phyloP scores from a whole-genome alignment of 2,329 filamentous ascomycete genomes.

The Fusarium sp. region DNA sequence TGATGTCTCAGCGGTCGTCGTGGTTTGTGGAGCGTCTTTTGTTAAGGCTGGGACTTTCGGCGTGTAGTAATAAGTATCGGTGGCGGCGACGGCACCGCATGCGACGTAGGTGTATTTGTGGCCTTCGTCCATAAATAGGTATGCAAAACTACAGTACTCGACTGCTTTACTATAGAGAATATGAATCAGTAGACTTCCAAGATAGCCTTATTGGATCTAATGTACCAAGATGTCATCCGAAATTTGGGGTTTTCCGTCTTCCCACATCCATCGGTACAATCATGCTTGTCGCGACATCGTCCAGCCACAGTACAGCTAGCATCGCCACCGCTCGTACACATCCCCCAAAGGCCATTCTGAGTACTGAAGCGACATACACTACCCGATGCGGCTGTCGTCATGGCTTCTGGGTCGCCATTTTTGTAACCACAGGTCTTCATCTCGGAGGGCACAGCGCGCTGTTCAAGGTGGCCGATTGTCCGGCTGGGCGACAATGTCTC shows the following conservation, averaged over 20 bases:
- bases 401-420: constrained; percentile 48
- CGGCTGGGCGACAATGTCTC: constrained; percentile 25
- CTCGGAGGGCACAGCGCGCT: constrained; percentile 29
- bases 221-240: constrained; percentile 56
- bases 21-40: constrained; percentile 13
- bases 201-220: neutral
- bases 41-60: constrained; percentile 28
- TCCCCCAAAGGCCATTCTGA: constrained; percentile 54
- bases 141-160: constrained; percentile 54
- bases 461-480: neutral
- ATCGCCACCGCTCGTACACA: constrained; percentile 50
- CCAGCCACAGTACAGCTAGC: constrained; percentile 54
- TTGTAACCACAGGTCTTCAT: constrained; percentile 51
- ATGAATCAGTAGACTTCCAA: neutral
- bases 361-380: constrained; percentile 56
- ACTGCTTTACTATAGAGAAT: neutral
- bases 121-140: constrained; percentile 52
- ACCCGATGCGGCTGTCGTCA: constrained; percentile 51
- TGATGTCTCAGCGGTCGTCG: constrained; percentile 13
- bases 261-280: constrained; percentile 54
- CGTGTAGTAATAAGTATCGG: constrained; percentile 45
- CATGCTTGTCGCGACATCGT: constrained; percentile 53
- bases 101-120: constrained; percentile 57
- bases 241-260: constrained; percentile 39
- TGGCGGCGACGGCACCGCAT: constrained; percentile 50